Evolutionary conservation across 768 basidiomycete genomes (phyloP), one percentile per base, ranked within the genome.

Genomic region (Xerocomellus chrysenteron): DNA sequence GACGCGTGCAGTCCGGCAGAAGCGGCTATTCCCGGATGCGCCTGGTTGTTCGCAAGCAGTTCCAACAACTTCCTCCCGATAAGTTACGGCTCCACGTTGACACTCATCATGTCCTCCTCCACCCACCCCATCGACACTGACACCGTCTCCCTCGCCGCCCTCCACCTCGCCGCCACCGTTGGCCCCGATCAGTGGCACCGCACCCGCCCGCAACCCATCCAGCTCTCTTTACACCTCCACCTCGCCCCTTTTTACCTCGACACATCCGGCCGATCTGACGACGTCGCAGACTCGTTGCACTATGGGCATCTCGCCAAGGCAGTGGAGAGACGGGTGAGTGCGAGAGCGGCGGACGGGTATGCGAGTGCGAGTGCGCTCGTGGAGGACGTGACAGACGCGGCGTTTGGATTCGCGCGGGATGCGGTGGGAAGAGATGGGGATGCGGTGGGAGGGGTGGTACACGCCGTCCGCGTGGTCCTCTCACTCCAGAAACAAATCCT

Each of bases 251-350:
- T 70, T 2, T 79, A 76, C 57, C 75, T 90, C 54, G 58, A 76
- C 12, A 48, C 61, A 0, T 76, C 84, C 0, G 84, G 79, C 0
- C 49, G 61, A 26, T 74, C 78, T 0, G 85, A 87, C 68, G 67
- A 82, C 59, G 80, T 88, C 16, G 55, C 67, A 0, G 77, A 85
- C 55, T 83, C 84, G 0, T 71, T 90, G 7, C 82, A 90, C 68
- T 90, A 91, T 64, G 84, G 85, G 5, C 75, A 80, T 28, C 77
- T 90, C 30, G 73, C 79, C 24, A 86, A 86, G 62, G 67, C 69
- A 0, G 71, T 83, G 51, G 68, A 68, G n/a, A 56, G 24, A 1
- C 69, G 76, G 2, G 63, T 73, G 10, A 48, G 24, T 5, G 14
- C 10, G n/a, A 37, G 69, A 14, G 19, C 32, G 12, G 54, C 37